Evolutionary conservation across 2,329 filamentous ascomycete genomes (phyloP).

Genomic region (Aspergillus sp.): DNA sequence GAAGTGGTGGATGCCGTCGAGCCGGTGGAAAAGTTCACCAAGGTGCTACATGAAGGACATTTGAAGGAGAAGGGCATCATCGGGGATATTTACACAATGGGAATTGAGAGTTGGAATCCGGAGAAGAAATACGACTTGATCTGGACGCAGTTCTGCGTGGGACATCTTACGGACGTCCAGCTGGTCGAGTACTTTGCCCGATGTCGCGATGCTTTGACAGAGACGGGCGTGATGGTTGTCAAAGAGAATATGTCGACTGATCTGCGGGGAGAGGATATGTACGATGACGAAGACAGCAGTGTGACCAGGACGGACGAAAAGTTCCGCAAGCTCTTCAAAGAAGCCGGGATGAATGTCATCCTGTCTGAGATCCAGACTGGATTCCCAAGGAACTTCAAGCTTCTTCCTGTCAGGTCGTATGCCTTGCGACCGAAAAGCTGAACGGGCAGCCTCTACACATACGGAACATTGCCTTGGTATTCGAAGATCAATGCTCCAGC

Average conservation of each 20-base stretch:
- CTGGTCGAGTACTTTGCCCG: conserved; percentile 62
- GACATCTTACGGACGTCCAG: conserved; percentile 72
- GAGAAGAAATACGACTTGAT: conserved; percentile 66
- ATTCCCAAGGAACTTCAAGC: conserved; percentile 55
- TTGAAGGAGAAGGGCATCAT: conserved; percentile 43
- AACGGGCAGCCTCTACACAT: no score
- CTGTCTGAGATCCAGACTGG: conserved; percentile 68
- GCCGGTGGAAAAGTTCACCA: conserved; percentile 77
- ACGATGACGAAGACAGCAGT: conserved; percentile 69
- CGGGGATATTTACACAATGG: conserved; percentile 65
- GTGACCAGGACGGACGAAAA: conserved; percentile 73
- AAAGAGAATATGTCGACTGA: conserved; percentile 73
- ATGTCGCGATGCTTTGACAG: conserved; percentile 50
- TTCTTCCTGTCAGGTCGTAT: conserved; percentile 75
- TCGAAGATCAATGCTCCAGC: no score
- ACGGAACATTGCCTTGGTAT: no score
- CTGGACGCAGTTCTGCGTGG: conserved; percentile 88
- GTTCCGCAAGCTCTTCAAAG: conserved; percentile 64
- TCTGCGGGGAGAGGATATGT: conserved; percentile 57
- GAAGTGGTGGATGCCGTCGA: conserved; percentile 76
- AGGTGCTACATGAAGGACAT: conserved; percentile 44
- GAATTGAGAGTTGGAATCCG: conserved; percentile 67
- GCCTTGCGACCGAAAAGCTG: conserved; percentile 56
- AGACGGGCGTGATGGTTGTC: conserved; percentile 55
- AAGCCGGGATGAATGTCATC: conserved; percentile 65